Conservation (phyloP, 495 filamentous ascomycete species). For the Penicillium manginii region DNA sequence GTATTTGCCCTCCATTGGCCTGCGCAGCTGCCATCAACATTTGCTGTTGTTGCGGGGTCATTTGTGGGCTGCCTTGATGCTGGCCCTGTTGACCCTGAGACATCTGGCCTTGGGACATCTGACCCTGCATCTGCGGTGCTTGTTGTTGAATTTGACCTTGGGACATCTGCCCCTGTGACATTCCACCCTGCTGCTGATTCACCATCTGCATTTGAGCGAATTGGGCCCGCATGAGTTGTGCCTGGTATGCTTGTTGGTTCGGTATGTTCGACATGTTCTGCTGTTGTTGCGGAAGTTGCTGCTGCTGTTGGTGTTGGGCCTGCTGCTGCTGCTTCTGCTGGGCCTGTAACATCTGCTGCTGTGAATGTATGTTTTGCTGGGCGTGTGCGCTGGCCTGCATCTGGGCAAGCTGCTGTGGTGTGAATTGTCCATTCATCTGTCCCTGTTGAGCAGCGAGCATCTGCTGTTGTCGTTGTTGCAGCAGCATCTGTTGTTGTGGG, state of each 20-base stretch:
- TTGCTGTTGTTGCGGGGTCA: slow-evolving; percentile 37
- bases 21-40: slow-evolving; percentile 48
- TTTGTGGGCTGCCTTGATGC: slow-evolving; percentile 35
- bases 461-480: slow-evolving; percentile 55
- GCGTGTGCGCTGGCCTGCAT: slow-evolving; percentile 50
- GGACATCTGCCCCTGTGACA: slow-evolving; percentile 2
- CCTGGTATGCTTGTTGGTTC: slow-evolving; percentile 52
- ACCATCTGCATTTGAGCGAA: slow-evolving; percentile 46
- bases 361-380: slow-evolving; percentile 58
- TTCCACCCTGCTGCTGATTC: slow-evolving; percentile 39
- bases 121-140: not conserved
- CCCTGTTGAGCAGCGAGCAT: slow-evolving; percentile 53
- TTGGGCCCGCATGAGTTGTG: slow-evolving; percentile 47
- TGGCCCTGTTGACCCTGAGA: slow-evolving; percentile 37
- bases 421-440: slow-evolving; percentile 48
- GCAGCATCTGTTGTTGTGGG: slow-evolving; percentile 49
- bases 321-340: slow-evolving; percentile 43
- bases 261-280: slow-evolving; percentile 43
- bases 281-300: slow-evolving; percentile 13
- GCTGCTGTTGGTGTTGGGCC: slow-evolving; percentile 32
- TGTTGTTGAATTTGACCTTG: slow-evolving; percentile 18
- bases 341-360: slow-evolving; percentile 44
- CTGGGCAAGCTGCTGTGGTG: slow-evolving; percentile 50
- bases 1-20: slow-evolving; percentile 44
- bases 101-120: slow-evolving; percentile 27